A percentile compares a stretch with the other conserved stretches of the same genome.
phyloP scores from a whole-genome alignment of 208 protist genomes.

The Acanthamoeba royreba region DNA sequence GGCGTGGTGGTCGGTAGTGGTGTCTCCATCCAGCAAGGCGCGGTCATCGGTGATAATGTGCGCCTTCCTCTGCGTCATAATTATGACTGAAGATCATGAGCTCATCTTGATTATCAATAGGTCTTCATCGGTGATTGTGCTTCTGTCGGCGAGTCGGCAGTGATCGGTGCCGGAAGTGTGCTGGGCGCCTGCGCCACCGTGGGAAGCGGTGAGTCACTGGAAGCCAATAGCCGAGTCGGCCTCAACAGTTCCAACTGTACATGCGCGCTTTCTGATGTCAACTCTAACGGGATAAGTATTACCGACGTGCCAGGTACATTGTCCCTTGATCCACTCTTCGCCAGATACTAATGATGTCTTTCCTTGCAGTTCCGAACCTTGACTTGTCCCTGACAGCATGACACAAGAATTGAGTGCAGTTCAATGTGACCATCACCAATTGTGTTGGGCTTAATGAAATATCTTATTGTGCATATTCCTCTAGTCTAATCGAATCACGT shows the following conservation, averaged over 20 bases:
- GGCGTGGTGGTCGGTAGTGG: neutral
- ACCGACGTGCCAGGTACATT: neutral
- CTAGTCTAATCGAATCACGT: neutral
- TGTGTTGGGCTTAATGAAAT: too few species aligned
- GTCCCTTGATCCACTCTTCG: neutral
- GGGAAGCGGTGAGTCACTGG: neutral
- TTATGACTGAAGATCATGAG: too few species aligned
- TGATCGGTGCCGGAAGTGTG: neutral
- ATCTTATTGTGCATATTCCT: too few species aligned
- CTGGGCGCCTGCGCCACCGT: neutral
- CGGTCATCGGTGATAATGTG: neutral
- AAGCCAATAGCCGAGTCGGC: neutral
- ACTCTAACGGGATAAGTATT: neutral
- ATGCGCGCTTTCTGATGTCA: neutral
- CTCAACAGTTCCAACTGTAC: neutral
- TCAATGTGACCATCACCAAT: too few species aligned
- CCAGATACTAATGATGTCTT: neutral
- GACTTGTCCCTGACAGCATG: too few species aligned
- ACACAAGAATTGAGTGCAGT: too few species aligned
- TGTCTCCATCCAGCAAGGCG: neutral
- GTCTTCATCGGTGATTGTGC: neutral
- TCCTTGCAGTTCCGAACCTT: neutral
- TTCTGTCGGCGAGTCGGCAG: neutral
- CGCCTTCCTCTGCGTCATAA: too few species aligned
- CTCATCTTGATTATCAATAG: neutral